Conservation (phyloP, 2,329 filamentous ascomycete genomes). For the Cladosporium cucumerinum region DNA sequence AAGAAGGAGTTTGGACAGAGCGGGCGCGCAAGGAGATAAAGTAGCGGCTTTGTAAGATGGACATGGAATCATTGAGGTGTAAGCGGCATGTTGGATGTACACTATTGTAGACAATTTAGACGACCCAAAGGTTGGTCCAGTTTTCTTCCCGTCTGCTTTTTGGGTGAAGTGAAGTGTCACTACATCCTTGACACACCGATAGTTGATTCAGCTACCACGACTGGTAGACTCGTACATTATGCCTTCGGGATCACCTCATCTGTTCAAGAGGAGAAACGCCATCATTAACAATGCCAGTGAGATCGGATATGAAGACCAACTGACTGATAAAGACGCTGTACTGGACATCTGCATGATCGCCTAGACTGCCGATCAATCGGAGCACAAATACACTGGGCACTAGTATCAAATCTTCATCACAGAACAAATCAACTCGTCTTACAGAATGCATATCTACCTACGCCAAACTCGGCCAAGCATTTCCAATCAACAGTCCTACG, state of each 20-base stretch:
- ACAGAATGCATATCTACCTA: background rate
- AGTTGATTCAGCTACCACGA: too few relatives aligned
- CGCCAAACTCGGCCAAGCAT: background rate
- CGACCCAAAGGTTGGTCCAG: background rate
- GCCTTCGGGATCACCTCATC: too few relatives aligned
- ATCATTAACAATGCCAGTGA: too few relatives aligned
- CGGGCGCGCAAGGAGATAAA: background rate
- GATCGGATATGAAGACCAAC: too few relatives aligned
- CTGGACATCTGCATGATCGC: too few relatives aligned
- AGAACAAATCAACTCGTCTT: background rate
- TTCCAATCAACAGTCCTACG: background rate
- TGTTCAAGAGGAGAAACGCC: too few relatives aligned
- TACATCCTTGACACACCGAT: background rate
- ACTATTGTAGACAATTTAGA: conserved; percentile 14
- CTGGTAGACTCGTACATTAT: too few relatives aligned
- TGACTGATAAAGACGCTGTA: too few relatives aligned
- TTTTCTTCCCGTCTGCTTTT: background rate
- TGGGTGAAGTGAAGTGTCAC: background rate
- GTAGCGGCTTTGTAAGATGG: conserved; percentile 3
- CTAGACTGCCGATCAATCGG: too few relatives aligned
- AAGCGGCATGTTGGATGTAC: background rate
- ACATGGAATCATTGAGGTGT: background rate
- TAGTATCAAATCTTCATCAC: background rate
- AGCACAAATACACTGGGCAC: too few relatives aligned
- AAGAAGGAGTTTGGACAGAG: conserved; percentile 30